Evolutionary conservation across 2,329 filamentous ascomycete genomes (phyloP).

Genomic region (Cercospora brassicicola): DNA sequence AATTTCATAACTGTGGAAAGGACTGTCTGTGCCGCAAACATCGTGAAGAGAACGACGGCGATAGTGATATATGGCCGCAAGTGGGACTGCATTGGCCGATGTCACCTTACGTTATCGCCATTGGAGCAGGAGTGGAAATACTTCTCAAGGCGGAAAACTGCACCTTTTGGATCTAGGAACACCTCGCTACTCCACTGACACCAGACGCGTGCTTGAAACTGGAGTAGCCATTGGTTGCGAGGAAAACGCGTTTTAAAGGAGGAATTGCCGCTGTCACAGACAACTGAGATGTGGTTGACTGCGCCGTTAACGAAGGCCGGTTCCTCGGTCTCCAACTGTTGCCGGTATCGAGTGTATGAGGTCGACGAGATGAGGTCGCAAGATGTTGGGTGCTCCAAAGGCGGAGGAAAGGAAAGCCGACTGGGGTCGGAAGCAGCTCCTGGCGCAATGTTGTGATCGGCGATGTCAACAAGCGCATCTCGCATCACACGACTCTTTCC

Average conservation of each 20-base stretch:
- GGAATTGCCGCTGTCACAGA: background rate
- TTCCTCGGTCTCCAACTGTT: background rate
- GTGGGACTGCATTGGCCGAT: conserved; percentile 18
- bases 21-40: conserved; percentile 32
- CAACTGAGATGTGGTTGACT: background rate
- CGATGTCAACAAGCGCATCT: background rate
- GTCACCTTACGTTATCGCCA: conserved; percentile 5
- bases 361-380: background rate
- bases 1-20: conserved; percentile 37
- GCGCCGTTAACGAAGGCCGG: background rate
- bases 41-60: conserved; percentile 28
- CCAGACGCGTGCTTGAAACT: background rate
- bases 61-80: conserved; percentile 29
- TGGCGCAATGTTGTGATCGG: conserved; percentile 2
- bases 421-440: conserved; percentile 1
- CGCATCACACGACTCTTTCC: background rate
- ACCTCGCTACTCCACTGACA: background rate
- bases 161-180: background rate
- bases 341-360: background rate
- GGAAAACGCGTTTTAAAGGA: background rate
- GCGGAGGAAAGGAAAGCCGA: background rate
- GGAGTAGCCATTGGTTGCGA: conserved; percentile 9
- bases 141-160: background rate
- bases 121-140: background rate
- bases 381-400: background rate